These are phyloP conservation scores for Backusella liffmaniae DNA, from an alignment of 192 early-diverging fungal species.

Conservation along the genomic window DNA sequence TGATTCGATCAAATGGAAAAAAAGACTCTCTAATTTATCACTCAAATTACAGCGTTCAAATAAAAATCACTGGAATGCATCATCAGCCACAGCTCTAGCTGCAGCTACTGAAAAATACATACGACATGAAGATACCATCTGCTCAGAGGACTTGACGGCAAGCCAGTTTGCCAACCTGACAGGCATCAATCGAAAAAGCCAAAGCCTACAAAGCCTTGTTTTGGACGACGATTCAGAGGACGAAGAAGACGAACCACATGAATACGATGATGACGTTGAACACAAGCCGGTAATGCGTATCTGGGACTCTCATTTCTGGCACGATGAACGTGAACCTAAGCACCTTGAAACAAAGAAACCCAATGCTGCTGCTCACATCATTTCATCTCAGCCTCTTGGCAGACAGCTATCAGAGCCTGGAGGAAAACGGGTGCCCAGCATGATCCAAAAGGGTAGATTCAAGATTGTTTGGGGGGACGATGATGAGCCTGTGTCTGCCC, in stretches of 20 bases:
- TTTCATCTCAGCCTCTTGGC: background rate
- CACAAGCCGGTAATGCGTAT: background rate
- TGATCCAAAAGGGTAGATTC: constrained; percentile 31
- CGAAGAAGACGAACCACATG: background rate
- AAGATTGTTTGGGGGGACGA: constrained; percentile 23
- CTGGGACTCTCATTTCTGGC: constrained; percentile 27
- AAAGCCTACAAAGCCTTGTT: background rate
- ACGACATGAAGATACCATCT: constrained; percentile 8
- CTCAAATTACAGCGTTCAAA: constrained; percentile 3
- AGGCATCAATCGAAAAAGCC: constrained; percentile 22
- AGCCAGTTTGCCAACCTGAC: constrained; percentile 30
- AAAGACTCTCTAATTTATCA: constrained; percentile 10
- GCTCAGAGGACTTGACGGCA: constrained; percentile 32
- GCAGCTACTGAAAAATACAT: constrained; percentile 32
- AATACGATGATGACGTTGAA: background rate
- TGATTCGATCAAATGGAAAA: constrained; percentile 14
- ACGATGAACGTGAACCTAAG: background rate
- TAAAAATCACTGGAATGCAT: constrained; percentile 12
- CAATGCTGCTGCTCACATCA: background rate
- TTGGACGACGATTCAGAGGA: background rate
- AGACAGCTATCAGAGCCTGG: constrained; percentile 11
- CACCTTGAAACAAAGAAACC: background rate
- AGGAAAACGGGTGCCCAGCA: constrained; percentile 3
- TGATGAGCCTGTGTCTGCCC: constrained; percentile 2
- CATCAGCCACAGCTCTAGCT: constrained; percentile 18